Evolutionary conservation across 768 basidiomycete species (phyloP).

Genomic region (Tulasnella sp.): DNA sequence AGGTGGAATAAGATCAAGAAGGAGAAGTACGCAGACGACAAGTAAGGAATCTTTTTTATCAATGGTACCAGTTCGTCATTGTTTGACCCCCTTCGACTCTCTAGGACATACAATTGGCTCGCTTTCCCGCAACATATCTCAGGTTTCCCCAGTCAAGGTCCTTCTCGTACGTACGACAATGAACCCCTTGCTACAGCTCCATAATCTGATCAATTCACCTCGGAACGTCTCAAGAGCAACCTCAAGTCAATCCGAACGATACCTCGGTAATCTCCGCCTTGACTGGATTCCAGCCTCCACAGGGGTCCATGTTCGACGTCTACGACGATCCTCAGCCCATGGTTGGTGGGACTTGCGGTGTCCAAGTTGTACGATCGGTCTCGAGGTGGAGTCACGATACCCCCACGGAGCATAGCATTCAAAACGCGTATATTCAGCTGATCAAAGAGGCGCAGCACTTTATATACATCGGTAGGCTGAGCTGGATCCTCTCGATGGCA

Average conservation of each 20-base stretch:
- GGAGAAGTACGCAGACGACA: constrained; percentile 41
- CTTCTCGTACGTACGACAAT: no score
- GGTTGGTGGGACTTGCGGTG: constrained; percentile 43
- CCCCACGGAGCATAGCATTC: constrained; percentile 80
- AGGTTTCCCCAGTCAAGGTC: constrained; percentile 53
- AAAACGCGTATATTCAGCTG: constrained; percentile 77
- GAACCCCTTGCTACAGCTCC: no score
- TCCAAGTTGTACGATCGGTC: constrained; percentile 79
- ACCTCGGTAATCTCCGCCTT: background rate
- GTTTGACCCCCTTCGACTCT: background rate
- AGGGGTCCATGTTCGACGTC: background rate
- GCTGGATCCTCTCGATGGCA: background rate
- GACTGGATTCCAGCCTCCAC: background rate
- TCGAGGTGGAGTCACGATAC: constrained; percentile 94
- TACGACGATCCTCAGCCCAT: background rate
- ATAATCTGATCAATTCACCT: no score
- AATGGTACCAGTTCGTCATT: background rate
- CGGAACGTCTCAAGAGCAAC: constrained; percentile 38
- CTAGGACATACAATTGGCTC: constrained; percentile 47
- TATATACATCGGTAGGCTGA: constrained; percentile 75
- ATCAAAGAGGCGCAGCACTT: constrained; percentile 79
- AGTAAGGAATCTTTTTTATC: constrained; percentile 20
- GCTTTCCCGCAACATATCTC: constrained; percentile 66
- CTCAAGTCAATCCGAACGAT: constrained; percentile 40
- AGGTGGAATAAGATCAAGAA: constrained; percentile 67